Evolutionary conservation across 805 yeast genomes (phyloP), one percentile per base, ranked within the genome.

Genomic region (Clavispora vitiphila): DNA sequence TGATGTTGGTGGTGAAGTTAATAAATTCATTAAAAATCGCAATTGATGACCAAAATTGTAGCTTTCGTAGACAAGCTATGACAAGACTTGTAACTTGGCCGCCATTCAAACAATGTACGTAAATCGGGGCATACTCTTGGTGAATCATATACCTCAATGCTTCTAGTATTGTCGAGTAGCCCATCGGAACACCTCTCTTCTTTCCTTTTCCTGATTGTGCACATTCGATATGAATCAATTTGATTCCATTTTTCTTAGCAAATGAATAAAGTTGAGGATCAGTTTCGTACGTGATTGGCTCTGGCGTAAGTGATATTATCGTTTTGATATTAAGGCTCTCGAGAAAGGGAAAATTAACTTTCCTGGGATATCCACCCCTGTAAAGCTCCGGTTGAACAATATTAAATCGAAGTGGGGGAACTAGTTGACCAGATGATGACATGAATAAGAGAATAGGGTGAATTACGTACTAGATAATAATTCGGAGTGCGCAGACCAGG

Each of bases 331-430:
- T 65, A 24, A 90, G 70, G 25, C 87, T 72, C 48, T 73, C 67
- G 8, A 93, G 65, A 55, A 83, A 93, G 8, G 81, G 71, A 46
- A 77, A 71, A 56, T 88, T 90, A 42, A 81, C 73, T 36, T 80
- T 78, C 39, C 93, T 73, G 1, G 98, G 98, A 53, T 85, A 86
- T 1, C 95, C 83, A 0, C 98, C 98, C 35, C 98, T 65, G 54
- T 81, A 85, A 4, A 91, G 65, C 37, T 75, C 69, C 2, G 84
- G 78, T 53, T 83, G 86, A 2, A 90, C 78, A 12, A 78, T 70
- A 38, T 81, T 79, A 61, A 84, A 93, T 44, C 88, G 72, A 45
- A 90, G 68, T 2, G 99, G 98, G 0, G 96, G 87, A 0, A 81
- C 81, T 3, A 74, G 55, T 7, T 53, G 53, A 11, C 46, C 49